Evolutionary conservation across 805 yeast species (phyloP).

Genomic region (Yarrowia sp.): DNA sequence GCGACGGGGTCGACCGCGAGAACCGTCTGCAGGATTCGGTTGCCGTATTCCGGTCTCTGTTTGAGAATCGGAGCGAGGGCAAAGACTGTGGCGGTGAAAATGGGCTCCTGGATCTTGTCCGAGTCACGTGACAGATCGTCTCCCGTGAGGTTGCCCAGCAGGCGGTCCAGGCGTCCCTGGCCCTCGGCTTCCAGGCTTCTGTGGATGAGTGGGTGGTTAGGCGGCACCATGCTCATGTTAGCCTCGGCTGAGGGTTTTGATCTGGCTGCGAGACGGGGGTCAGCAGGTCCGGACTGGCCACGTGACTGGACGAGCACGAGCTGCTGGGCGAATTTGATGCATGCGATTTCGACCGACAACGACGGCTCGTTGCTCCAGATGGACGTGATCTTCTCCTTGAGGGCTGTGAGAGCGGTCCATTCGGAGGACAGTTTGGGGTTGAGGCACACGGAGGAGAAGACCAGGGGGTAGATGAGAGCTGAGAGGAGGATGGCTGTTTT

Average conservation of each 20-base stretch:
- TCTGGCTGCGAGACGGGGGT: conserved; percentile 47
- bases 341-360: conserved; percentile 67
- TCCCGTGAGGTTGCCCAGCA: conserved; percentile 63
- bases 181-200: conserved; percentile 72
- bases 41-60: conserved; percentile 43
- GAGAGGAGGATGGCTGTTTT: conserved; percentile 4
- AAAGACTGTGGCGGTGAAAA: conserved; percentile 69
- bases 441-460: conserved; percentile 53
- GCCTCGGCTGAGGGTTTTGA: conserved; percentile 43
- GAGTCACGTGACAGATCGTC: conserved; percentile 53
- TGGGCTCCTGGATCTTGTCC: conserved; percentile 2
- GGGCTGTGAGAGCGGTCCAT: conserved; percentile 63
- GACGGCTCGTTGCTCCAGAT: conserved; percentile 58
- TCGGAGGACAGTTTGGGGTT: conserved; percentile 53
- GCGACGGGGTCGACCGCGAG: conserved; percentile 6
- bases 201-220: conserved; percentile 71
- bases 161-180: conserved; percentile 66
- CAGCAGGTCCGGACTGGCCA: conserved; percentile 44
- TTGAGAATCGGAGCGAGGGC: conserved; percentile 66
- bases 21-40: conserved; percentile 47
- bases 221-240: conserved; percentile 59
- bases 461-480: conserved; percentile 53
- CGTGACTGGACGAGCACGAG: conserved; percentile 63
- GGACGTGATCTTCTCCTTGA: conserved; percentile 66
- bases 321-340: conserved; percentile 73